Evolutionary conservation across 1,284 basidiomycete genomes (phyloP).

Genomic region (Microbotryum lychnidis-dioicae): DNA sequence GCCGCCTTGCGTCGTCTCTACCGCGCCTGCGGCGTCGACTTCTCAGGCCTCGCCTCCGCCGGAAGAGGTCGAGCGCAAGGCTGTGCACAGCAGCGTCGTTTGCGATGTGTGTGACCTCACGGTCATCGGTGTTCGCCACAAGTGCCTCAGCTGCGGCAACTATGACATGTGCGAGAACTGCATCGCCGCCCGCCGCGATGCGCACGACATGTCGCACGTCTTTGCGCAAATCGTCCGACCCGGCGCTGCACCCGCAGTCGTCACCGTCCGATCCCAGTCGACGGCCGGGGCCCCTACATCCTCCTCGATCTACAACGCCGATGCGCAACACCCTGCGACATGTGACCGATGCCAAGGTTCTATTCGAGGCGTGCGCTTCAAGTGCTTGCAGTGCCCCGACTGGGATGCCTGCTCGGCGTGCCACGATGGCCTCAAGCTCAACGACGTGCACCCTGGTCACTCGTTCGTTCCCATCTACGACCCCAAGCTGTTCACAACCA

Average conservation of each 20-base stretch:
- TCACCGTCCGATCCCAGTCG: background rate
- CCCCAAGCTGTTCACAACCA: background rate
- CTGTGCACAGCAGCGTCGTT: conserved; percentile 15
- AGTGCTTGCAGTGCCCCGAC: conserved; percentile 41
- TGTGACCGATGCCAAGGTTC: conserved; percentile 47
- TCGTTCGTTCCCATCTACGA: conserved; percentile 22
- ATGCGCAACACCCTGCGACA: conserved; percentile 25
- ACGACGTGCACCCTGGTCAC: conserved; percentile 26
- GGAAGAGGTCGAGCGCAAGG: background rate
- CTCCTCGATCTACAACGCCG: background rate
- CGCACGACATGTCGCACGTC: conserved; percentile 3
- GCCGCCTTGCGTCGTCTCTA: background rate
- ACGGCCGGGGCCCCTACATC: too few relatives aligned
- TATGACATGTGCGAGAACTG: conserved; percentile 57
- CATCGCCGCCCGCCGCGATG: conserved; percentile 8
- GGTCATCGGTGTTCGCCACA: conserved; percentile 33
- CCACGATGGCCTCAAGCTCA: background rate
- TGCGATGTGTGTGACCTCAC: conserved; percentile 35
- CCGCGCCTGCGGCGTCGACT: background rate
- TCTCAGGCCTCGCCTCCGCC: background rate
- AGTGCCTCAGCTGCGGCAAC: conserved; percentile 37
- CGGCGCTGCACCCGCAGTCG: background rate
- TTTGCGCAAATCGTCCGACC: conserved; percentile 20
- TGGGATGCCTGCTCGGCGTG: conserved; percentile 17
- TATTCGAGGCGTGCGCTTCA: conserved; percentile 61